phyloP scores from a whole-genome alignment of 176 grass and related monocot species.

The Cenchrus fungigraminus region DNA sequence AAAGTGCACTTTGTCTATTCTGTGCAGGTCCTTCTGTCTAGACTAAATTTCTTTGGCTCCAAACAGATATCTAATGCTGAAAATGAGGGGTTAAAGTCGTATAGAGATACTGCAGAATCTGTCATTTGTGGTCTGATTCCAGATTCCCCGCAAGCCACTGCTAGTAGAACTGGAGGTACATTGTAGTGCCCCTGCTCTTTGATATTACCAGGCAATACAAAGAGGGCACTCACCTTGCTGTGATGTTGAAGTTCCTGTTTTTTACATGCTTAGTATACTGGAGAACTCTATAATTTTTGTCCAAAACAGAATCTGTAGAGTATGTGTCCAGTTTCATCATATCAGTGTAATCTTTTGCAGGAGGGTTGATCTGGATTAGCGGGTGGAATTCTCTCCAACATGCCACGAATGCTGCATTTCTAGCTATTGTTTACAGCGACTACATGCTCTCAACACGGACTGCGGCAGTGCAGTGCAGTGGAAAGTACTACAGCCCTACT shows the following conservation, averaged over 20 bases:
- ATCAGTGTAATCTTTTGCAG: conserved; percentile 46
- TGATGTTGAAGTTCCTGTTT: not conserved
- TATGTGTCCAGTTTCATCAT: conserved; percentile 34
- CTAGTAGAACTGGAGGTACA: conserved; percentile 81
- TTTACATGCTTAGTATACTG: conserved; percentile 5
- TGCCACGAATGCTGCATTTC: conserved; percentile 80
- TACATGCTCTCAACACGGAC: conserved; percentile 91
- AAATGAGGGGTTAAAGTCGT: conserved; percentile 70
- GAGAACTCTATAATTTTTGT: not conserved
- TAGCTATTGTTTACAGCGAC: conserved; percentile 90
- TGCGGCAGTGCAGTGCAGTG: conserved; percentile 80
- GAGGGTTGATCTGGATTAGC: conserved; percentile 91
- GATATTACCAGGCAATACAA: conserved; percentile 19
- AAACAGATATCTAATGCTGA: conserved; percentile 88
- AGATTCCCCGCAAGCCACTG: conserved; percentile 93
- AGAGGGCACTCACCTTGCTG: not conserved
- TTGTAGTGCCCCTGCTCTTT: conserved; percentile 28
- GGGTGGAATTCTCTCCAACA: conserved; percentile 94
- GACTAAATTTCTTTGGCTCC: conserved; percentile 88
- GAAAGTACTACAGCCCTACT: conserved; percentile 75
- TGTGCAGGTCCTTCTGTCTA: conserved; percentile 87
- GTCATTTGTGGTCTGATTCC: conserved; percentile 93
- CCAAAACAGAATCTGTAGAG: not conserved
- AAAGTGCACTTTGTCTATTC: conserved; percentile 34
- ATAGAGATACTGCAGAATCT: conserved; percentile 91